These are phyloP conservation scores for Pyrus pyrifolia DNA, from an alignment of 306 rosid genomes.

Conservation along the genomic window DNA sequence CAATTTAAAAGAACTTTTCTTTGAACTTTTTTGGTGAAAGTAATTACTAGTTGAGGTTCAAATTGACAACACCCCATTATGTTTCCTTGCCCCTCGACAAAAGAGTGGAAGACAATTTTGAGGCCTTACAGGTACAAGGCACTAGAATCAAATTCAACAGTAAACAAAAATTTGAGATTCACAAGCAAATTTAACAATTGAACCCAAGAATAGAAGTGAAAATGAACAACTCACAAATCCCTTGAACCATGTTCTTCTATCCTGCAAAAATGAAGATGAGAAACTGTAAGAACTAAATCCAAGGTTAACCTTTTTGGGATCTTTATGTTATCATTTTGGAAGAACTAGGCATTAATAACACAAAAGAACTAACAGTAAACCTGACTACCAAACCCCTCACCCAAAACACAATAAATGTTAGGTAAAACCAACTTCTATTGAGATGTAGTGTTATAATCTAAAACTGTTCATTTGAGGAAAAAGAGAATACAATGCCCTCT, in stretches of 20 bases:
- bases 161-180: neutral
- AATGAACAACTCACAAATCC: slow-evolving; percentile 59
- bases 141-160: neutral
- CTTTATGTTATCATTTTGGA: neutral
- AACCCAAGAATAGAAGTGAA: slow-evolving; percentile 3
- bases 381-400: neutral
- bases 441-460: neutral
- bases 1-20: neutral
- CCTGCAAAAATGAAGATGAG: slow-evolving; percentile 52
- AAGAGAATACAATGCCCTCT: neutral
- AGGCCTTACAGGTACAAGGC: neutral
- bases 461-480: neutral
- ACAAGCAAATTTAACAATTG: neutral
- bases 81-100: neutral
- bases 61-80: neutral
- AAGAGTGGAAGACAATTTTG: neutral
- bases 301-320: neutral
- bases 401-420: neutral
- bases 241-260: slow-evolving; percentile 71
- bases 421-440: neutral
- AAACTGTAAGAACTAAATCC: slow-evolving; percentile 33
- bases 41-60: neutral
- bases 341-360: neutral
- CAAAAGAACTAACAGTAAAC: neutral
- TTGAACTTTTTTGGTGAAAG: neutral